These are phyloP conservation scores for Thalia dealbata DNA, from an alignment of 176 grass and related monocot species.

Conservation along the genomic window DNA sequence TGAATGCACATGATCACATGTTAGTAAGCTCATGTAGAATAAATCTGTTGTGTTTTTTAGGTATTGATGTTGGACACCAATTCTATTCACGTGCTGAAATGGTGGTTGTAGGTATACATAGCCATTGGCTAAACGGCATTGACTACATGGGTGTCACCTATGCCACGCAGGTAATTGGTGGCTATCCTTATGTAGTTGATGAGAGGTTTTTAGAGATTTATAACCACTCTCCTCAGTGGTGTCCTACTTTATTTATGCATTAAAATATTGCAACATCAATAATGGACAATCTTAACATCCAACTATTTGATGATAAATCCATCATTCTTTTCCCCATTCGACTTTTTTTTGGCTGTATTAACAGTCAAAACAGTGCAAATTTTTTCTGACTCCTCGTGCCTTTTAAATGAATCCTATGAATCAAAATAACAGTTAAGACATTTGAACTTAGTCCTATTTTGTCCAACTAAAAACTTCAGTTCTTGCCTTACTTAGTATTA, in stretches of 20 bases:
- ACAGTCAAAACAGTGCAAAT: too few relatives aligned
- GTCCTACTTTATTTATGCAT: background rate
- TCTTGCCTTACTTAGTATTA: too few relatives aligned
- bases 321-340: too few relatives aligned
- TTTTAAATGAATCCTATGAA: too few relatives aligned
- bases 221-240: background rate
- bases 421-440: too few relatives aligned
- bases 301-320: too few relatives aligned
- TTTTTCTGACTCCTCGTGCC: too few relatives aligned
- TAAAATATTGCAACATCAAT: background rate
- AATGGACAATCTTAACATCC: too few relatives aligned
- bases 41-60: constrained; percentile 13
- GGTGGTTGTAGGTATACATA: constrained; percentile 84
- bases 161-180: constrained; percentile 43
- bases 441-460: too few relatives aligned
- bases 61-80: constrained; percentile 60
- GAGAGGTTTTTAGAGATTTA: background rate
- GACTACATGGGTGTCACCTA: constrained; percentile 75
- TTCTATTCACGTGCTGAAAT: constrained; percentile 86
- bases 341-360: too few relatives aligned
- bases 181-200: background rate
- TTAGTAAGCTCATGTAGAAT: background rate
- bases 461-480: too few relatives aligned
- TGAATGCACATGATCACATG: background rate
- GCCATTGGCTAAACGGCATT: constrained; percentile 92